phyloP scores from a whole-genome alignment of 805 yeast species.

The Cyberlindnera mycetangii region DNA sequence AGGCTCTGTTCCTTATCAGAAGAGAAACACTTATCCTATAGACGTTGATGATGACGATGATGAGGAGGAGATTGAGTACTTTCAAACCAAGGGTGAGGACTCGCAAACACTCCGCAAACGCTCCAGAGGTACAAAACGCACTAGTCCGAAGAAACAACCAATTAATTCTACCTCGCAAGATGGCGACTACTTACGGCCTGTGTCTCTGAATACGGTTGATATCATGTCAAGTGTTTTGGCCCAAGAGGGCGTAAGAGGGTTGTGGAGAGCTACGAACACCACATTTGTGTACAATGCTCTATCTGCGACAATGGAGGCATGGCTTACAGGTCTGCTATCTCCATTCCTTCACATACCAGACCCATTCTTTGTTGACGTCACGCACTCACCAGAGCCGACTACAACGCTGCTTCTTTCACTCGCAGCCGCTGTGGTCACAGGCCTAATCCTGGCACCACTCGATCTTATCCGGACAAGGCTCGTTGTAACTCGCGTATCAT shows the following conservation, averaged over 20 bases:
- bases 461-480: constrained; percentile 78
- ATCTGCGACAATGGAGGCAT: constrained; percentile 76
- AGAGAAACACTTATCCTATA: constrained; percentile 20
- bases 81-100: constrained; percentile 30
- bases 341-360: constrained; percentile 83
- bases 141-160: not conserved
- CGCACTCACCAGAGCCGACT: constrained; percentile 75
- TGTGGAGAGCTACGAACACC: constrained; percentile 74
- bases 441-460: constrained; percentile 71
- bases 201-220: constrained; percentile 60
- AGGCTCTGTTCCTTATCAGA: constrained; percentile 1
- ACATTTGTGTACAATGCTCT: constrained; percentile 76
- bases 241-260: constrained; percentile 68
- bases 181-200: constrained; percentile 46
- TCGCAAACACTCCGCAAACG: constrained; percentile 17
- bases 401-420: constrained; percentile 66
- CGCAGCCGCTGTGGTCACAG: constrained; percentile 69
- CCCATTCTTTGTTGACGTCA: constrained; percentile 78
- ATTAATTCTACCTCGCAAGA: constrained; percentile 1
- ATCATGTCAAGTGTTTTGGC: constrained; percentile 61
- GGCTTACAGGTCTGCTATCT: constrained; percentile 87
- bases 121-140: constrained; percentile 17
- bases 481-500: constrained; percentile 62
- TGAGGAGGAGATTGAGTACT: constrained; percentile 44
- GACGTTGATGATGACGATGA: constrained; percentile 36